Base-by-base conservation (phyloP, 352 stramenopile genomes). In the Globisporangium barbulae region DNA sequence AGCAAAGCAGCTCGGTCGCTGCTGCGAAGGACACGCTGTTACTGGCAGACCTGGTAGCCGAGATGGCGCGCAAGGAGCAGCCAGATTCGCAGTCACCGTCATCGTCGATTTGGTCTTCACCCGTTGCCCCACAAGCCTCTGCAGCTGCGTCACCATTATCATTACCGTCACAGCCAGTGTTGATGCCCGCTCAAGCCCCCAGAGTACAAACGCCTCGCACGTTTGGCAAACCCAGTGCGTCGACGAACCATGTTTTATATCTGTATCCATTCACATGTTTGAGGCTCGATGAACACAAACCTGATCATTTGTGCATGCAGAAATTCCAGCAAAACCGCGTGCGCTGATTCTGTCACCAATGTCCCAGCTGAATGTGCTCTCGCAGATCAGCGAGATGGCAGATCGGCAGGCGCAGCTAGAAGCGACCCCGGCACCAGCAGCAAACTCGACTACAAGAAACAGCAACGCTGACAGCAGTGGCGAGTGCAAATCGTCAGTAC, bases 311-410 rank as follows among this genome's bases (percentile, higher is more conserved):
- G 17, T n/a, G 35, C 10, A 10, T 44, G 9, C 45, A 67, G 53
- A 52, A 6, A 17, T 15, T 0, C 13, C 19, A 37, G n/a, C 37
- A 9, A 47, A 22, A 22, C 28, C 49, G 9, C 64, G 61, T 21
- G 68, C 82, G 53, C 42, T 89, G 30, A 28, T 77, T 52, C 66
- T 93, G 53, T 93, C 84, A 41, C 84, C 84, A 0, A 75, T 71
- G 17, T 90, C 84, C 19, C 84, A 93, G 55, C 67, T 93, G 12
- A 68, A 93, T 64, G 77, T 91, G 22, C 75, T 93, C 12, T 88
- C 84, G 2, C 80, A 91, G 63, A 89, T 93, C 60, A 93, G 84
- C 50, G 78, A 85, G 54, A 65, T 93, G 25, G 84, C 78, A 3
- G 81, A 87, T 48, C 66, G 45, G 47, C 67, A 72, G 19, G 70